A percentile compares a stretch with the other conserved stretches of the same genome.
These are phyloP conservation scores for Cyberlindnera maritima DNA, from an alignment of 805 yeast species.

Conservation along the genomic window DNA sequence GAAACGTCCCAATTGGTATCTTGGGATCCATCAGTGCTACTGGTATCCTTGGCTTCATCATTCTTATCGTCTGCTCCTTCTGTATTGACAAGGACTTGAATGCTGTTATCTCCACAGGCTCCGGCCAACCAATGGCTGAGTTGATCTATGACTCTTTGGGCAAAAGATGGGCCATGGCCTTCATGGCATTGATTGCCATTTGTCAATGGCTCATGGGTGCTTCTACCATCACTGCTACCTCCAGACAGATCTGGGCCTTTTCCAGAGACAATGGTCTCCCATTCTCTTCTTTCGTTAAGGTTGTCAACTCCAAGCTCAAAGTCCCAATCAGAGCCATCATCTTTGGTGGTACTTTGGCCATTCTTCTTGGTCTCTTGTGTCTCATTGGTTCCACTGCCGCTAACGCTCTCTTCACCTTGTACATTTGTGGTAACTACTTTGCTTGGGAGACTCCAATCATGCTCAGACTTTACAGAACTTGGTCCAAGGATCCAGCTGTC, in stretches of 20 bases:
- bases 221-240: conserved; percentile 58
- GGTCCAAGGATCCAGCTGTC: conserved; percentile 33
- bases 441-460: conserved; percentile 64
- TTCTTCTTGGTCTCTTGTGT: conserved; percentile 54
- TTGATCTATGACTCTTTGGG: conserved; percentile 60
- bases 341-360: conserved; percentile 49
- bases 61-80: conserved; percentile 52
- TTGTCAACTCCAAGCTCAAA: conserved; percentile 48
- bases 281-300: conserved; percentile 48
- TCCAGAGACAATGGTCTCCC: conserved; percentile 77
- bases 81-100: conserved; percentile 40
- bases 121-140: conserved; percentile 65
- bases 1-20: conserved; percentile 62
- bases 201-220: conserved; percentile 69
- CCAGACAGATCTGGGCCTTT: conserved; percentile 74
- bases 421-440: conserved; percentile 58
- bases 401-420: conserved; percentile 63
- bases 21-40: conserved; percentile 54
- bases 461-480: conserved; percentile 39
- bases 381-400: conserved; percentile 61
- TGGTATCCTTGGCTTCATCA: conserved; percentile 54
- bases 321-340: conserved; percentile 64
- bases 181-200: conserved; percentile 54
- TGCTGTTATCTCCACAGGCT: conserved; percentile 29
- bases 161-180: conserved; percentile 60